phyloP scores from a whole-genome alignment of 1,139 yeast species.

The Scheffersomyces lignicola region DNA sequence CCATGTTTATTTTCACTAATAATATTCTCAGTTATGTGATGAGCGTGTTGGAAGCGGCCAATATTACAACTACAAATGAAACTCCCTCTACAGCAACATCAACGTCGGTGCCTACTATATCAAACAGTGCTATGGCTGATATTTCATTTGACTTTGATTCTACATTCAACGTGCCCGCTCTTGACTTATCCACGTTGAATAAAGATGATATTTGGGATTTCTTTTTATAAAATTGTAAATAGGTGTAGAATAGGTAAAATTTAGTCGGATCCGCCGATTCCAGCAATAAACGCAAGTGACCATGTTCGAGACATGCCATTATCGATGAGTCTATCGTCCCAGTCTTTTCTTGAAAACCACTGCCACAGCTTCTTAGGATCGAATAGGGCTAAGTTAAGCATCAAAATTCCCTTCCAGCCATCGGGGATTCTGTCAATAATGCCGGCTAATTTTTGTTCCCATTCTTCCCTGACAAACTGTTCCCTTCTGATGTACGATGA shows the following conservation, averaged over 20 bases:
- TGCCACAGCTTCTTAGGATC: conserved; percentile 39
- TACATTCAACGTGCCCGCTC: background rate
- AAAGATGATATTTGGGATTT: conserved; percentile 4
- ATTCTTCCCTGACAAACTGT: conserved; percentile 42
- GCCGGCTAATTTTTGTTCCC: conserved; percentile 36
- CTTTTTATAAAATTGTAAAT: conserved; percentile 3
- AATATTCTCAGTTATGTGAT: conserved; percentile 3
- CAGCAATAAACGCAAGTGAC: conserved; percentile 45
- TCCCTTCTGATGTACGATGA: conserved; percentile 39
- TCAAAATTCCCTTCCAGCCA: conserved; percentile 48
- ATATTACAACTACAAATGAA: background rate
- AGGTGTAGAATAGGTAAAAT: no score
- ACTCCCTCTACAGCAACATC: conserved; percentile 1
- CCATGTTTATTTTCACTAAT: conserved; percentile 2
- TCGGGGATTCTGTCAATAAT: conserved; percentile 40
- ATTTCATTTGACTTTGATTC: background rate
- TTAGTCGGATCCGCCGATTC: conserved; percentile 23
- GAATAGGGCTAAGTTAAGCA: conserved; percentile 38
- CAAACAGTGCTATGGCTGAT: background rate
- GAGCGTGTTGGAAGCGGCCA: conserved; percentile 1
- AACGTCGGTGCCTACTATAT: no score
- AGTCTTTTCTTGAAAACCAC: conserved; percentile 40
- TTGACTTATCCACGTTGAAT: background rate
- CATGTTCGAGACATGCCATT: conserved; percentile 50
- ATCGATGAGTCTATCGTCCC: conserved; percentile 40